phyloP scores from a whole-genome alignment of 441 rosid genomes.

The Populus hybrid region DNA sequence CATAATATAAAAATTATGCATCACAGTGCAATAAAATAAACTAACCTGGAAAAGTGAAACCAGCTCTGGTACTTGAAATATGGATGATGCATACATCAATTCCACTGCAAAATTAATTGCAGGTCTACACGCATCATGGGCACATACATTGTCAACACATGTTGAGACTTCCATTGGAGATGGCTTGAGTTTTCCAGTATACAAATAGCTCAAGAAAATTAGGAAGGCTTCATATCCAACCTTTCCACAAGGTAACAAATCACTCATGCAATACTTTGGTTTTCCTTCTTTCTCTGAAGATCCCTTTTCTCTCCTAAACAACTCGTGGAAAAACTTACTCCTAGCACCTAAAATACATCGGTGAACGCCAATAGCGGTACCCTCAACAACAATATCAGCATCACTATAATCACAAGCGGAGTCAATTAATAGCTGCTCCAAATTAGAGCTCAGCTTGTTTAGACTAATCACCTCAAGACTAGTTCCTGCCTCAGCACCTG shows the following conservation, averaged over 20 bases:
- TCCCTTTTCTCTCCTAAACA: conserved; percentile 50
- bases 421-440: conserved; percentile 65
- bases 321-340: conserved; percentile 59
- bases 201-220: conserved; percentile 63
- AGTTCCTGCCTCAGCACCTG: conserved; percentile 33
- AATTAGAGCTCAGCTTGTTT: conserved; percentile 63
- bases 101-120: conserved; percentile 73
- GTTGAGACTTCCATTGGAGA: conserved; percentile 73
- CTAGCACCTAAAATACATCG: conserved; percentile 82
- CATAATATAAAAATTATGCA: not conserved
- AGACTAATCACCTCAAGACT: conserved; percentile 60
- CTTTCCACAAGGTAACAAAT: conserved; percentile 54
- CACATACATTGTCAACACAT: conserved; percentile 68
- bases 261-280: conserved; percentile 50
- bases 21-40: not conserved
- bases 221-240: conserved; percentile 75
- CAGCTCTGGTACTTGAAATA: conserved; percentile 70
- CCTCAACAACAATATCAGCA: conserved; percentile 73
- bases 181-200: conserved; percentile 69
- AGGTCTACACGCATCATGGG: conserved; percentile 80
- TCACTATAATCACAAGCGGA: conserved; percentile 53
- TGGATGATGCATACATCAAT: conserved; percentile 73
- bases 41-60: conserved; percentile 78
- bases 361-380: conserved; percentile 58
- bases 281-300: conserved; percentile 49